Evolutionary conservation across 305 asterid genomes (phyloP).

Genomic region (Rubia balearica): DNA sequence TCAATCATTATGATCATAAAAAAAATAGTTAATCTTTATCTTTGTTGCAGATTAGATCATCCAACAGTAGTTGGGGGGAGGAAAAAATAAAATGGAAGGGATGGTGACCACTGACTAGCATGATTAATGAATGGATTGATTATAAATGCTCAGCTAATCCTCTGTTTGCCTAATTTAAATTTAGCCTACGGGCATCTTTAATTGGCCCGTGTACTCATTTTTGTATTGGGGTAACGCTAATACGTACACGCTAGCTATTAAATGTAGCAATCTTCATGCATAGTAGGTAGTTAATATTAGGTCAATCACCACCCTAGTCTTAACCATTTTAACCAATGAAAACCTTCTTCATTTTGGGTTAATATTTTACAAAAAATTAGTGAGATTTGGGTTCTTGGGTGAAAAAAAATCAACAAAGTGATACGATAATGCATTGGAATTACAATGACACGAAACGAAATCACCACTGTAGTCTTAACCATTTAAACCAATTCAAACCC

Average conservation of each 20-base stretch:
- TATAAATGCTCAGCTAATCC: slow-evolving; percentile 5
- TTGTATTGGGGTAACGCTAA: neutral
- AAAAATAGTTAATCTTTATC: slow-evolving; percentile 2
- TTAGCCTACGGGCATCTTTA: neutral
- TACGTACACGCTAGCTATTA: slow-evolving; percentile 3
- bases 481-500: neutral
- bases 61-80: neutral
- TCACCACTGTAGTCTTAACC: neutral
- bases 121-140: neutral
- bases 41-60: slow-evolving; percentile 8
- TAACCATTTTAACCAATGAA: neutral
- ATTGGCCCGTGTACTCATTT: neutral
- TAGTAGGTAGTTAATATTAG: neutral
- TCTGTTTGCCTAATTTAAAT: slow-evolving; percentile 2
- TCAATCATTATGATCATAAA: neutral
- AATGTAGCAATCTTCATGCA: neutral
- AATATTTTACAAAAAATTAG: too few relatives aligned
- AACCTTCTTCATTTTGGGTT: neutral
- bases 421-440: too few relatives aligned
- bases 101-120: slow-evolving; percentile 14
- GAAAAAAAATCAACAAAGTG: too few relatives aligned
- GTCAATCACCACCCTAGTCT: slow-evolving; percentile 1
- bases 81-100: neutral
- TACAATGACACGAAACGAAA: neutral
- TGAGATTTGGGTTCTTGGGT: too few relatives aligned